Conservation (phyloP, 768 basidiomycete genomes). For the Rhizopogon vesiculosus region DNA sequence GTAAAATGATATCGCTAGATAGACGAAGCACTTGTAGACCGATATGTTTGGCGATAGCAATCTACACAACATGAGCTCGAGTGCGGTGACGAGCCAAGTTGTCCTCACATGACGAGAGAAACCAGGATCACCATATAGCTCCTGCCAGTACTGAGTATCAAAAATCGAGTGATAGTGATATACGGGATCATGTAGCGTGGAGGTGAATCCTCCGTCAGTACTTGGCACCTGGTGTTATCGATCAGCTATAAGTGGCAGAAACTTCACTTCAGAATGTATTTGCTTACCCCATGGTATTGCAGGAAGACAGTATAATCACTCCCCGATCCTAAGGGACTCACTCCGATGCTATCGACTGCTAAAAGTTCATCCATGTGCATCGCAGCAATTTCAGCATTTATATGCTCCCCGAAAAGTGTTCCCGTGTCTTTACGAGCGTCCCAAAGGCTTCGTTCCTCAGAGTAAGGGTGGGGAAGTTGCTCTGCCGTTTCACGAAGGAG, state of each 20-base stretch:
- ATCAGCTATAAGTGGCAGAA: background rate
- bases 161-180: conserved; percentile 63
- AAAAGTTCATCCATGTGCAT: conserved; percentile 18
- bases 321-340: conserved; percentile 43
- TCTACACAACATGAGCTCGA: conserved; percentile 21
- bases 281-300: conserved; percentile 47
- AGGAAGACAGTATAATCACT: conserved; percentile 64
- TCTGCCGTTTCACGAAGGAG: conserved; percentile 65
- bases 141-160: conserved; percentile 56
- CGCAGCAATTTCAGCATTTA: conserved; percentile 24
- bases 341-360: conserved; percentile 17
- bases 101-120: conserved; percentile 51
- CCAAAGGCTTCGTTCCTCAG: conserved; percentile 66
- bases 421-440: conserved; percentile 60
- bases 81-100: background rate
- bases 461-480: conserved; percentile 70
- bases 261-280: background rate
- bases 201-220: conserved; percentile 30
- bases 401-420: conserved; percentile 30
- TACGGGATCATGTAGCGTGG: conserved; percentile 38
- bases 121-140: conserved; percentile 59
- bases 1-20: conserved; percentile 50
- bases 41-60: conserved; percentile 55
- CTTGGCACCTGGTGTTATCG: conserved; percentile 19
- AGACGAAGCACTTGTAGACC: conserved; percentile 54